Percentiles rank a stretch among this genome's conserved stretches.
Conservation (phyloP, 106 monocot species). For the Amphibolis antarctica region DNA sequence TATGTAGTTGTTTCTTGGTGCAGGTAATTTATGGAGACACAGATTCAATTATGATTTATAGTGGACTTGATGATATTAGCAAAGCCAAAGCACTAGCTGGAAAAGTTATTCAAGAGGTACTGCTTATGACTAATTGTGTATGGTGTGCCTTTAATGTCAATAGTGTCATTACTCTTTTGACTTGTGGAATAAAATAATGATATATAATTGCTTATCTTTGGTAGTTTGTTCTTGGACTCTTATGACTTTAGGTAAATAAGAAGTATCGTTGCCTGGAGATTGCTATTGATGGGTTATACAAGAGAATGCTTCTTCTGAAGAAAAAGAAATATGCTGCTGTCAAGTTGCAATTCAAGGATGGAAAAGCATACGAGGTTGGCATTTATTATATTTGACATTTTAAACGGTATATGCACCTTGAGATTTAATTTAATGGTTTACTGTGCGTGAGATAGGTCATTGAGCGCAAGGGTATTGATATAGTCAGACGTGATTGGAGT, state of each 20-base stretch:
- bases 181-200: neutral
- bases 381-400: neutral
- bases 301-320: slow-evolving; percentile 97
- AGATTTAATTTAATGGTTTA: neutral
- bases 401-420: neutral
- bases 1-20: neutral
- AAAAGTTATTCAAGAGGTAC: slow-evolving; percentile 93
- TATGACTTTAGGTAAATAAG: slow-evolving; percentile 64
- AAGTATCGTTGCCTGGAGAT: slow-evolving; percentile 93
- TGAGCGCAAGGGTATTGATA: slow-evolving; percentile 93
- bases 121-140: neutral
- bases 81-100: slow-evolving; percentile 77
- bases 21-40: slow-evolving; percentile 98
- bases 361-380: slow-evolving; percentile 55
- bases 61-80: slow-evolving; percentile 76
- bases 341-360: slow-evolving; percentile 72
- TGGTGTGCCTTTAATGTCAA: neutral
- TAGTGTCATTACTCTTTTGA: neutral
- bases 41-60: slow-evolving; percentile 96
- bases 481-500: slow-evolving; percentile 98
- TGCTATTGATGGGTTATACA: slow-evolving; percentile 95
- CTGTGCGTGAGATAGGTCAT: slow-evolving; percentile 46
- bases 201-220: neutral
- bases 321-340: slow-evolving; percentile 99
- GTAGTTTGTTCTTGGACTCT: neutral